phyloP scores from a whole-genome alignment of 2,329 filamentous ascomycete species.

The Pezicula neosporulosa region DNA sequence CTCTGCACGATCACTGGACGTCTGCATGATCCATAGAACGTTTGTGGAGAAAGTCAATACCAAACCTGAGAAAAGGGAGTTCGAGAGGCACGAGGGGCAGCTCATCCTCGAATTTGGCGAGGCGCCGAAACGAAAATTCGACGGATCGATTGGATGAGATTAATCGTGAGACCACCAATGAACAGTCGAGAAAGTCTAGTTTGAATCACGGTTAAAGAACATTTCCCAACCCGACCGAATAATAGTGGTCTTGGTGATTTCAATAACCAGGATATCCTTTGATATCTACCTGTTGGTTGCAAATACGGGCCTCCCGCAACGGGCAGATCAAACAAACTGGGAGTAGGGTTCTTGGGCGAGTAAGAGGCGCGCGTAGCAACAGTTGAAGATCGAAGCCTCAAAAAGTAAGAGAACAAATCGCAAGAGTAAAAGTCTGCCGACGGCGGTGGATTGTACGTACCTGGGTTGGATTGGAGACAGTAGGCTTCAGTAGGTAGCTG shows the following conservation, averaged over 20 bases:
- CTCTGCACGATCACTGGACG: background rate
- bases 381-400: background rate
- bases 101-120: constrained; percentile 10
- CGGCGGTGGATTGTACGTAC: no score
- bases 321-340: background rate
- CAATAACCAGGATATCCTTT: background rate
- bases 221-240: constrained; percentile 2
- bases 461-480: constrained; percentile 11
- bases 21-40: background rate
- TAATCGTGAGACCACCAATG: constrained; percentile 14
- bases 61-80: constrained; percentile 1
- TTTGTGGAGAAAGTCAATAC: constrained; percentile 10
- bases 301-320: constrained; percentile 1
- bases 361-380: background rate
- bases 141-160: constrained; percentile 19
- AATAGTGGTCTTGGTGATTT: background rate
- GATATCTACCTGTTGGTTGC: background rate
- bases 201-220: constrained; percentile 3
- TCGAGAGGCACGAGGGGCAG: background rate
- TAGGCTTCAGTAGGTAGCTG: constrained; percentile 1
- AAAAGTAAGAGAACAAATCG: no score
- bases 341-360: background rate
- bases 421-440: no score
- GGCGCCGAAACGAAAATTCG: constrained; percentile 11
- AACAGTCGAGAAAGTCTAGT: constrained; percentile 6